These are phyloP conservation scores for Fusarium veterinarium DNA, from an alignment of 2,329 filamentous ascomycete species.

Conservation along the genomic window DNA sequence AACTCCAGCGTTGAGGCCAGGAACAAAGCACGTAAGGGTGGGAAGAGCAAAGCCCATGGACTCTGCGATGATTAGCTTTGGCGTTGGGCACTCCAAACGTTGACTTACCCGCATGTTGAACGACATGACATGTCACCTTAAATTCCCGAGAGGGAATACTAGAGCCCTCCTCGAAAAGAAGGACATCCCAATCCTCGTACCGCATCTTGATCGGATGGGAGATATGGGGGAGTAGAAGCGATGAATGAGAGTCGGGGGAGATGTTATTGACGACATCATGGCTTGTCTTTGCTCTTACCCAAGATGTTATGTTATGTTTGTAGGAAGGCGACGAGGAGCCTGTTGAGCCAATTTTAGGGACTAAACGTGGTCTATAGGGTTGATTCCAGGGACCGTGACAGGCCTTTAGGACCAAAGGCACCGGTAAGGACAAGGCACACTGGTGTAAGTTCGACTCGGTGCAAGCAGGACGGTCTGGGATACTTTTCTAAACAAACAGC, in stretches of 20 bases:
- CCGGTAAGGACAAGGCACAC: not conserved
- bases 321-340: conserved; percentile 20
- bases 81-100: not conserved
- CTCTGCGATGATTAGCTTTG: conserved; percentile 52
- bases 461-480: not conserved
- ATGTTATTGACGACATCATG: not conserved
- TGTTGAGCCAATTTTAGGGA: not conserved
- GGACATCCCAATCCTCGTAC: conserved; percentile 87
- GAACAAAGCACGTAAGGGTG: conserved; percentile 77
- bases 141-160: conserved; percentile 84
- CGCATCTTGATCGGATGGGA: conserved; percentile 68
- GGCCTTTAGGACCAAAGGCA: not conserved
- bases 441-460: not conserved
- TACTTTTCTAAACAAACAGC: not conserved
- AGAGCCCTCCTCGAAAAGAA: conserved; percentile 77
- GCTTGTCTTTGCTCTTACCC: not conserved
- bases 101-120: conserved; percentile 60
- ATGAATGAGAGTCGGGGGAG: not conserved
- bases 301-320: not conserved
- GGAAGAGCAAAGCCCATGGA: conserved; percentile 68
- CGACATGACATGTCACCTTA: conserved; percentile 79
- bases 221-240: conserved; percentile 6
- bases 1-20: conserved; percentile 67
- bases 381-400: not conserved
- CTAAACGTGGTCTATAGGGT: not conserved